phyloP scores from a whole-genome alignment of 345 rosid species.

The Lepidium aucheri region DNA sequence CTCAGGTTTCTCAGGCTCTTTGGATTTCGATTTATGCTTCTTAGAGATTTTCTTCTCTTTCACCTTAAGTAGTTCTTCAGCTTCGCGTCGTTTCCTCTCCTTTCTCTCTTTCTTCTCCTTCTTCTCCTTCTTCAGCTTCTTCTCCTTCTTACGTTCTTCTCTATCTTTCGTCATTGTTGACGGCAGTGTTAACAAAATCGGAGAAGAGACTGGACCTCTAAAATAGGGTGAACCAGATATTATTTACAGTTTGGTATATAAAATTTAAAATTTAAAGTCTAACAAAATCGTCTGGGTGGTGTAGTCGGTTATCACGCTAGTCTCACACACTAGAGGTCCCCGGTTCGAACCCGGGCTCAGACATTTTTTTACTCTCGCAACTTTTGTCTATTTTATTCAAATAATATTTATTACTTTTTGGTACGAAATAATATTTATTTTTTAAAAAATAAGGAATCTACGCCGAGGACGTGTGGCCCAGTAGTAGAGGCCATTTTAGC shows the following conservation, averaged over 20 bases:
- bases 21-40: constrained; percentile 22
- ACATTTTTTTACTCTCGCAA: neutral
- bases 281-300: constrained; percentile 27
- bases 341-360: constrained; percentile 68
- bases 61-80: constrained; percentile 17
- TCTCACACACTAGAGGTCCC: constrained; percentile 84
- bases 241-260: neutral
- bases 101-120: constrained; percentile 8
- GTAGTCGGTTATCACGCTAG: constrained; percentile 59
- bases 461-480: too few relatives aligned
- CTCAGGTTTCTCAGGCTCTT: constrained; percentile 11
- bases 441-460: too few relatives aligned
- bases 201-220: neutral
- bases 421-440: too few relatives aligned
- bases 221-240: neutral
- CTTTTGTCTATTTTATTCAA: too few relatives aligned
- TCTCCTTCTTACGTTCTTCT: constrained; percentile 12
- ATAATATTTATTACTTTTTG: too few relatives aligned
- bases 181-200: neutral
- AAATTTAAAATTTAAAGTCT: rapidly evolving
- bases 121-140: constrained; percentile 10
- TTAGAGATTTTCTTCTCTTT: constrained; percentile 23
- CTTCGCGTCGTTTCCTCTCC: constrained; percentile 17
- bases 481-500: too few relatives aligned
- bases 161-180: constrained; percentile 29